A percentile compares a stretch with the other conserved stretches of the same genome.
Evolutionary conservation across 352 stramenopile genomes (phyloP).

Genomic region (Thalassiosira hispida): DNA sequence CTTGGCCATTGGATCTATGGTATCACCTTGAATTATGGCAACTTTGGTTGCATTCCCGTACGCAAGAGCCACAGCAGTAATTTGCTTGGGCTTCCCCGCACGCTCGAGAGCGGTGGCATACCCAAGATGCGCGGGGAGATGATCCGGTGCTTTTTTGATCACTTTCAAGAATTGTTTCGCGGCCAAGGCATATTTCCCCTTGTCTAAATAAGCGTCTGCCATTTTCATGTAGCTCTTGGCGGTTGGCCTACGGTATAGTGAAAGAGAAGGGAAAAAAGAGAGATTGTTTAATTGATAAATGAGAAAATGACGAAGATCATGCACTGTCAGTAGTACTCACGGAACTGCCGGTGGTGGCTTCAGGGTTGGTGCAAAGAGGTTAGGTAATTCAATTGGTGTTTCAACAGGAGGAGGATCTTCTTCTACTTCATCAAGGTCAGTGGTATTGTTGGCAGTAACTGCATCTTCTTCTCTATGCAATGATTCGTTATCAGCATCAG

Average conservation of each 20-base stretch:
- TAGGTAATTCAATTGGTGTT: conserved; percentile 39
- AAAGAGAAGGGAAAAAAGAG: conserved; percentile 3
- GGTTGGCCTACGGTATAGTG: conserved; percentile 17
- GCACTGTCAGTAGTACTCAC: conserved; percentile 27
- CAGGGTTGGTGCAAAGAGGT: conserved; percentile 32
- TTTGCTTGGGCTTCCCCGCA: conserved; percentile 53
- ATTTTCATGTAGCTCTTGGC: conserved; percentile 73
- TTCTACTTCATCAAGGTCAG: conserved; percentile 15
- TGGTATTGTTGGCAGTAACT: conserved; percentile 4
- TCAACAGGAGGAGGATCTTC: not conserved
- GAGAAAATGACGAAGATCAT: not conserved
- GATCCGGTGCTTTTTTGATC: conserved; percentile 59
- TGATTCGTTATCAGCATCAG: conserved; percentile 8
- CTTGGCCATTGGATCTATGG: conserved; percentile 47
- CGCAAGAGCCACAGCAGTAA: conserved; percentile 43
- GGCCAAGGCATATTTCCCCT: conserved; percentile 52
- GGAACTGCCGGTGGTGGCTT: conserved; percentile 30
- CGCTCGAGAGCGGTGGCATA: conserved; percentile 63
- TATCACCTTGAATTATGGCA: conserved; percentile 52
- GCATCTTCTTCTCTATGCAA: not conserved
- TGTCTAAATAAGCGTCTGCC: conserved; percentile 65
- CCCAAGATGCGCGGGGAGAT: conserved; percentile 57
- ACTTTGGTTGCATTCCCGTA: conserved; percentile 62
- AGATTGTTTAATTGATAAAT: not conserved
- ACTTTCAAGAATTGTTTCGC: conserved; percentile 71